A percentile compares a stretch with the other conserved stretches of the same genome.
Conservation (phyloP, 164 flowering plant genomes). For the Vitis cinerea region DNA sequence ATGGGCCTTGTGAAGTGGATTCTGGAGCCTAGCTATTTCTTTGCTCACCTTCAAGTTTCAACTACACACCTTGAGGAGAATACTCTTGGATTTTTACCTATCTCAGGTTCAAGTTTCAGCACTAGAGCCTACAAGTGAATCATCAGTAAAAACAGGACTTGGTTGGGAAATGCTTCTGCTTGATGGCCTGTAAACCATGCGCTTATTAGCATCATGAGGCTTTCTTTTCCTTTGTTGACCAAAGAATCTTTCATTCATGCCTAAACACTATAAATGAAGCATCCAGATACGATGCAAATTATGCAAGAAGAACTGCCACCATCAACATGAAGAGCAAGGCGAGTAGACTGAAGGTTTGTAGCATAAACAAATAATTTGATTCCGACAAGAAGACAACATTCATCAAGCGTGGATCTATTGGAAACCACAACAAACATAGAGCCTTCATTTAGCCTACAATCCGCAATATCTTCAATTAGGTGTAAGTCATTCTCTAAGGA, state of each 20-base stretch:
- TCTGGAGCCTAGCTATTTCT: too few relatives aligned
- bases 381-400: constrained; percentile 74
- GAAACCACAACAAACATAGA: constrained; percentile 56
- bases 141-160: too few relatives aligned
- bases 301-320: constrained; percentile 45
- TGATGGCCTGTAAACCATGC: constrained; percentile 34
- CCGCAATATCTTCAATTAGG: constrained; percentile 71
- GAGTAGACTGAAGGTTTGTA: constrained; percentile 75
- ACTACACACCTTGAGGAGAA: too few relatives aligned
- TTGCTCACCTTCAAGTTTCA: too few relatives aligned
- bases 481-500: constrained; percentile 51
- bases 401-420: constrained; percentile 77
- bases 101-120: too few relatives aligned
- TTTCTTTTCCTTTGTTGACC: constrained; percentile 62
- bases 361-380: constrained; percentile 80
- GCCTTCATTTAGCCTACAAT: constrained; percentile 66
- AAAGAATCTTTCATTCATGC: constrained; percentile 56
- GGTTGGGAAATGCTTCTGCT: too few relatives aligned
- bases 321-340: constrained; percentile 54
- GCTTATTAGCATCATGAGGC: constrained; percentile 62
- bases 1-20: too few relatives aligned
- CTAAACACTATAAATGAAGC: constrained; percentile 51
- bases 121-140: too few relatives aligned
- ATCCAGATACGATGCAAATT: constrained; percentile 72
- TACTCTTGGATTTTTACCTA: too few relatives aligned